Evolutionary conservation across 2,329 filamentous ascomycete genomes (phyloP).

Genomic region (Diaporthe citrichinensis): DNA sequence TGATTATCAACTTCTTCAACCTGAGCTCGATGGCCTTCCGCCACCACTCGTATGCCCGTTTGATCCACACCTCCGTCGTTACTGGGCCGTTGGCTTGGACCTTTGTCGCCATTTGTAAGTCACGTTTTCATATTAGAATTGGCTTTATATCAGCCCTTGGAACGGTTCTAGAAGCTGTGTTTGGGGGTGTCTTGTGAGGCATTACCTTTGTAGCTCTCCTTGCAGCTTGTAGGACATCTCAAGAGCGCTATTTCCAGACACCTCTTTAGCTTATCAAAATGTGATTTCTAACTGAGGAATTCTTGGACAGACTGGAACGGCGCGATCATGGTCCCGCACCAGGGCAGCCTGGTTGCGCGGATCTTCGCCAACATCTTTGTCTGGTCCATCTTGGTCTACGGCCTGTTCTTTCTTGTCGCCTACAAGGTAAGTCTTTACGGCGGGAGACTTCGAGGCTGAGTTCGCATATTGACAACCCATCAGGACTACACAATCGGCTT

Average conservation of each 20-base stretch:
- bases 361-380: slow-evolving; percentile 90
- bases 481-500: slow-evolving; percentile 84
- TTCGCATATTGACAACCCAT: slow-evolving; percentile 28
- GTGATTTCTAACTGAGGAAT: background rate
- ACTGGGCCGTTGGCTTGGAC: slow-evolving; percentile 88
- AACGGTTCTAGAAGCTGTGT: background rate
- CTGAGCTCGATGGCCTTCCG: slow-evolving; percentile 85
- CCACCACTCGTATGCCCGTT: slow-evolving; percentile 77
- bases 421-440: slow-evolving; percentile 71
- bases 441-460: background rate
- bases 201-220: background rate
- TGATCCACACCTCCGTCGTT: slow-evolving; percentile 83
- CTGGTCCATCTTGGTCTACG: slow-evolving; percentile 85
- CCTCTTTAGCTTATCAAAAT: background rate
- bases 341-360: slow-evolving; percentile 76
- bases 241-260: background rate
- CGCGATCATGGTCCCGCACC: slow-evolving; percentile 82
- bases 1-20: slow-evolving; percentile 87
- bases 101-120: slow-evolving; percentile 78
- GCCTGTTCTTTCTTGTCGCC: slow-evolving; percentile 79
- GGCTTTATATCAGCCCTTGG: background rate
- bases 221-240: background rate
- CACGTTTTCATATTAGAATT: too few relatives aligned
- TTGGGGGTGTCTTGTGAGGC: background rate
- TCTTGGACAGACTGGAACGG: slow-evolving; percentile 78